Percentiles rank a stretch among this genome's conserved stretches.
phyloP scores from a whole-genome alignment of 495 filamentous ascomycete species.

The Aspergillus steynii region DNA sequence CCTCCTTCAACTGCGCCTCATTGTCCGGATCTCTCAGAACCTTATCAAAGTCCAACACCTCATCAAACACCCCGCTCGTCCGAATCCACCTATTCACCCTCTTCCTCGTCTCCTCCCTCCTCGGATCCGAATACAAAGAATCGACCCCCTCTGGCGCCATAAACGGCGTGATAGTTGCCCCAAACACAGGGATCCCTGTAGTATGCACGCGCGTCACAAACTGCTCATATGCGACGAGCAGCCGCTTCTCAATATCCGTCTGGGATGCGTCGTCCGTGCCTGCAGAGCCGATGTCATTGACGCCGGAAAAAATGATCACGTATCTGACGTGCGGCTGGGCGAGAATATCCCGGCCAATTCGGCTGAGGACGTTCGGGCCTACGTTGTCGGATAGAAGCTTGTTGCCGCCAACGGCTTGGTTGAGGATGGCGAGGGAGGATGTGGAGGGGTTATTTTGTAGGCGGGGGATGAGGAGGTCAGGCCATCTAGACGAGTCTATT shows the following conservation, averaged over 20 bases:
- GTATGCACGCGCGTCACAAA: constrained; percentile 59
- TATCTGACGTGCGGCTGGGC: constrained; percentile 56
- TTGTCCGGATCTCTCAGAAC: constrained; percentile 53
- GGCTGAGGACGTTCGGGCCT: constrained; percentile 60
- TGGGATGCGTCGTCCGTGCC: constrained; percentile 48
- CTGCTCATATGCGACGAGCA: constrained; percentile 59
- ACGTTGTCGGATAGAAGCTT: constrained; percentile 61
- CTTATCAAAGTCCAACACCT: constrained; percentile 63
- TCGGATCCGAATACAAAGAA: constrained; percentile 51
- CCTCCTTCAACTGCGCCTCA: constrained; percentile 39
- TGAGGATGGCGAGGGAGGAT: constrained; percentile 55
- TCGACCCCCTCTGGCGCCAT: constrained; percentile 38
- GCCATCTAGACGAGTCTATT: constrained; percentile 49
- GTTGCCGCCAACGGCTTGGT: constrained; percentile 77
- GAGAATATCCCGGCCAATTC: constrained; percentile 66
- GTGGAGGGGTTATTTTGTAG: constrained; percentile 51
- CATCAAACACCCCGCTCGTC: constrained; percentile 57
- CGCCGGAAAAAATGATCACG: constrained; percentile 70
- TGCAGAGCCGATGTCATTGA: constrained; percentile 69
- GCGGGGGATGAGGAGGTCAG: constrained; percentile 59
- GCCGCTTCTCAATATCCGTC: constrained; percentile 44
- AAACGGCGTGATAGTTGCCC: constrained; percentile 71
- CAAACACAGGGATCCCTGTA: constrained; percentile 57
- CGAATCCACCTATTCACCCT: constrained; percentile 66
- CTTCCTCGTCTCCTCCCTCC: constrained; percentile 57